Conservation (phyloP, 805 yeast genomes). For the Candida gorgasii region DNA sequence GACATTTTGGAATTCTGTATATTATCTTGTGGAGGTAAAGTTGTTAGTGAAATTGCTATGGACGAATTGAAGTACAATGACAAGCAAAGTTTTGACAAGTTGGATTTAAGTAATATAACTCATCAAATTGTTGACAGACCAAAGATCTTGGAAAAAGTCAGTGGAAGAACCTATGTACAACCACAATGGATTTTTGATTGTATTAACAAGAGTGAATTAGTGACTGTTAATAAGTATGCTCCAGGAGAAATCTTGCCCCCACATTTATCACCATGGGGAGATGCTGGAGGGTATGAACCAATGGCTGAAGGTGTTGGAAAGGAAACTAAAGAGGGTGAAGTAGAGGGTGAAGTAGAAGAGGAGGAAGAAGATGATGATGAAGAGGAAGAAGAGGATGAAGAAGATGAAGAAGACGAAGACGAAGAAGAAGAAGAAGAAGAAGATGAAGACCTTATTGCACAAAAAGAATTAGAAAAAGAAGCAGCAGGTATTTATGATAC, state of each 20-base stretch:
- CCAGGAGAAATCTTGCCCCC: conserved; percentile 97
- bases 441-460: conserved; percentile 77
- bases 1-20: conserved; percentile 88
- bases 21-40: conserved; percentile 80
- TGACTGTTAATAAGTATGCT: conserved; percentile 79
- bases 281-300: conserved; percentile 88
- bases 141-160: conserved; percentile 67
- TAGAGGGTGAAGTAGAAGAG: conserved; percentile 40
- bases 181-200: conserved; percentile 98
- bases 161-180: conserved; percentile 91
- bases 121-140: conserved; percentile 97
- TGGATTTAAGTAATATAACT: conserved; percentile 71
- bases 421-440: conserved; percentile 84
- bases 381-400: conserved; percentile 51
- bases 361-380: conserved; percentile 53
- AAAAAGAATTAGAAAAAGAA: conserved; percentile 76
- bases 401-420: conserved; percentile 42
- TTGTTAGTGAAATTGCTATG: conserved; percentile 82
- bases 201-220: conserved; percentile 71
- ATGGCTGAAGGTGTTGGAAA: conserved; percentile 42
- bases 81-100: conserved; percentile 43
- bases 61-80: conserved; percentile 66
- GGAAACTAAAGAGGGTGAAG: conserved; percentile 52
- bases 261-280: conserved; percentile 99
- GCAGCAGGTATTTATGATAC: conserved; percentile 81